Percentiles rank a stretch among this genome's conserved stretches.
Evolutionary conservation across 441 rosid species (phyloP).

Genomic region (Flueggea neowawraea): DNA sequence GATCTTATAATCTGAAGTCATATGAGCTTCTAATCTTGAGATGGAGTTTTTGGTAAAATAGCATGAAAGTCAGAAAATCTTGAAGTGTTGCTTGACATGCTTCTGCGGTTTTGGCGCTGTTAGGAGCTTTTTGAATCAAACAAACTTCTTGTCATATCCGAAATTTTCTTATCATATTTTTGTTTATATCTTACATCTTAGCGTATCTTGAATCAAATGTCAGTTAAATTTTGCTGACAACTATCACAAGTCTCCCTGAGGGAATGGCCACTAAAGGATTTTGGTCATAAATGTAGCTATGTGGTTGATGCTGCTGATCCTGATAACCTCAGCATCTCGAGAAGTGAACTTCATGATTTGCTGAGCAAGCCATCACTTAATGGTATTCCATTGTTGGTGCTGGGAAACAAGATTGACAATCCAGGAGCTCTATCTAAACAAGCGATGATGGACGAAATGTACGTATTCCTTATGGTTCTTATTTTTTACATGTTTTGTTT

Average conservation of each 20-base stretch:
- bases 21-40: no score
- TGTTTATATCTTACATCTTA: no score
- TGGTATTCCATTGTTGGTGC: conserved; percentile 86
- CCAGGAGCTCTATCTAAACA: conserved; percentile 92
- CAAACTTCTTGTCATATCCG: no score
- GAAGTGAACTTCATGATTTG: conserved; percentile 78
- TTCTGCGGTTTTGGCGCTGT: neutral
- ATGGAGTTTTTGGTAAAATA: no score
- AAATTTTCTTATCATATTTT: no score
- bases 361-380: conserved; percentile 73
- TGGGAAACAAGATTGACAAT: conserved; percentile 92
- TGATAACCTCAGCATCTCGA: conserved; percentile 84
- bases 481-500: neutral
- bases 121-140: no score
- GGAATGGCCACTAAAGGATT: neutral
- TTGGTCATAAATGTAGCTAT: conserved; percentile 45
- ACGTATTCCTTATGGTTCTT: conserved; percentile 18
- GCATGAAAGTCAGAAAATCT: no score
- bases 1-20: no score
- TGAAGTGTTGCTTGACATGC: neutral
- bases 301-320: conserved; percentile 96
- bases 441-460: conserved; percentile 87
- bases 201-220: no score
- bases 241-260: no score
- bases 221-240: no score